Evolutionary conservation across 441 rosid species (phyloP).

Genomic region (Erodium moschatum): DNA sequence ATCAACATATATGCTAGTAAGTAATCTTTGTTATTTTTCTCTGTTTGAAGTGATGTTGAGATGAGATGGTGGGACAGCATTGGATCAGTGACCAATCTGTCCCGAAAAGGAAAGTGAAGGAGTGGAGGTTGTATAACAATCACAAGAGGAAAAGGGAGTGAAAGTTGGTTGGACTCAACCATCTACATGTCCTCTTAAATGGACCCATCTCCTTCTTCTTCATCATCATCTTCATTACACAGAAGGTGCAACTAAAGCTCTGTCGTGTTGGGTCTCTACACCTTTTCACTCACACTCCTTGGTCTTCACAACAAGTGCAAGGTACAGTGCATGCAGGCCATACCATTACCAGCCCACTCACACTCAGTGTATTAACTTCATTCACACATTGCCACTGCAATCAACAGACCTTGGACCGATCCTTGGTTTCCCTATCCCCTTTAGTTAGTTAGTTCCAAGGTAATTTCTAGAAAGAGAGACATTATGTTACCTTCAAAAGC

Average conservation of each 20-base stretch:
- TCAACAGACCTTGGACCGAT: not conserved
- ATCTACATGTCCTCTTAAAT: not conserved
- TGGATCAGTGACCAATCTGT: no score
- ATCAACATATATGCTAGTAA: no score
- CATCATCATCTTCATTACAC: not conserved
- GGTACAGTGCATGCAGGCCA: not conserved
- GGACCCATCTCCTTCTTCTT: no score
- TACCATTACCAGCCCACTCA: not conserved
- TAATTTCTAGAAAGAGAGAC: no score
- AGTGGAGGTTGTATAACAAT: not conserved
- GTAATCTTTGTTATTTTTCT: no score
- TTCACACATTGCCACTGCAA: not conserved
- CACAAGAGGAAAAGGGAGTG: not conserved
- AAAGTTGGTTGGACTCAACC: not conserved
- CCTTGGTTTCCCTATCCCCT: not conserved
- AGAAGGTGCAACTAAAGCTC: not conserved
- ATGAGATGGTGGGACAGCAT: no score
- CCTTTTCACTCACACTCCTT: not conserved
- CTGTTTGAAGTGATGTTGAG: no score
- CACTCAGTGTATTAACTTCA: not conserved
- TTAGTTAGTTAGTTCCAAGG: not conserved
- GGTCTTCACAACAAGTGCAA: not conserved
- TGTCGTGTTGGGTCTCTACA: not conserved
- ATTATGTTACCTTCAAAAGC: constrained; percentile 3
- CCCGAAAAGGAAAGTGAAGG: not conserved